A percentile compares a stretch with the other conserved stretches of the same genome.
Conservation (phyloP, 768 basidiomycete species). For the Phaeotremella fagi region DNA sequence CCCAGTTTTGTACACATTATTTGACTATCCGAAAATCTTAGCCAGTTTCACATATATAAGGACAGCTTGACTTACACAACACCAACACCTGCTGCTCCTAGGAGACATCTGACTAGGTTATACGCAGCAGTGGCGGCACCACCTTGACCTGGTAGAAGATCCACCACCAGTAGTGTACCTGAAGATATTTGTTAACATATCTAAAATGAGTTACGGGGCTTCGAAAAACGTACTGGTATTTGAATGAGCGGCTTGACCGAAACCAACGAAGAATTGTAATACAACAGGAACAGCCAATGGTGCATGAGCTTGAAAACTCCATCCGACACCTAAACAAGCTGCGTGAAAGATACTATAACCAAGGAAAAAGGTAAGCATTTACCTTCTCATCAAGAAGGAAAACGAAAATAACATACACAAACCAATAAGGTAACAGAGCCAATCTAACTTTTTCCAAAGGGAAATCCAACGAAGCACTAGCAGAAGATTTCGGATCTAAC, state of each 20-base stretch:
- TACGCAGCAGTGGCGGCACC: conserved; percentile 29
- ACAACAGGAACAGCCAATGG: conserved; percentile 31
- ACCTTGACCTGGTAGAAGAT: conserved; percentile 39
- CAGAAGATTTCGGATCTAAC: neutral
- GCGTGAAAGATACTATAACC: conserved; percentile 12
- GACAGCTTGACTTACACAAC: neutral
- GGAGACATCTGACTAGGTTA: neutral
- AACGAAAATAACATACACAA: neutral
- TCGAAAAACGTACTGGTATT: neutral
- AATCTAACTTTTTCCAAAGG: neutral
- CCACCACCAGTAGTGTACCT: conserved; percentile 15
- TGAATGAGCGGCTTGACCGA: conserved; percentile 1
- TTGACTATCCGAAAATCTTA: too few relatives aligned
- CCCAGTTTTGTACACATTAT: neutral
- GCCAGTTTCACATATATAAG: too few relatives aligned
- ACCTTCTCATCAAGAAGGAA: conserved; percentile 2
- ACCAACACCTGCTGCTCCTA: neutral
- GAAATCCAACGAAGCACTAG: neutral
- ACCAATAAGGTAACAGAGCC: neutral
- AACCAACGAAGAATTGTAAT: conserved; percentile 22
- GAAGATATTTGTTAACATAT: neutral
- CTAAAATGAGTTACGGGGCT: neutral
- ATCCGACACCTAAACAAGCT: conserved; percentile 27
- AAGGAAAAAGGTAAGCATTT: conserved; percentile 14
- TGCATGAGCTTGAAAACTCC: conserved; percentile 23